Evolutionary conservation across 768 basidiomycete genomes (phyloP), one percentile per base, ranked within the genome.

Genomic region (Rhodotorula kratochvilovae): DNA sequence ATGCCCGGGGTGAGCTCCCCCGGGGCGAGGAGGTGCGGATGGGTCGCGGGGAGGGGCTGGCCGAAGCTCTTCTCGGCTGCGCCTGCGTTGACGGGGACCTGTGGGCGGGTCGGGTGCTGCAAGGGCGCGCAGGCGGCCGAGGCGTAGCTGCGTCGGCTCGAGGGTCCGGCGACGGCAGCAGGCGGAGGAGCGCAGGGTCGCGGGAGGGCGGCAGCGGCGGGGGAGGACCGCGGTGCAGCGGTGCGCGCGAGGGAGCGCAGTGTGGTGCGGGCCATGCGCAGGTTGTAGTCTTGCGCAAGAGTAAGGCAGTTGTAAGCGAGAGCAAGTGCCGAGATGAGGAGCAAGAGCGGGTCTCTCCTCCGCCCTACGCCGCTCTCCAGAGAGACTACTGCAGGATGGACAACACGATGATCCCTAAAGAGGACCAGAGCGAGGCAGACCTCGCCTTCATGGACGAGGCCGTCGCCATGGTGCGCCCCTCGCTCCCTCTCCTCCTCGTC

Each of bases 1-100:
- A 97, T 91, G 39, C 92, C 92, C 2, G 90, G 89, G 0, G 92
- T 95, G 36, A 92, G 82, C 68, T 96, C 90, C 67, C 86, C 82
- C 2, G 83, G 80, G 64, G 81, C 78, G 51, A 92, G 85, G 39
- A 96, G 85, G 80, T 95, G 91, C 1, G 92, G 89, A 79, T 96
- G 93, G 1, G 90, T 90, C 31, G 83, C 81, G 29, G 84, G 85
- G 19, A 88, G 82, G 0, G 93, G 91, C 79, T 95, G 93, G 1
- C 92, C 92, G 76, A 86, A 90, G 43, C 81, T 80, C 25, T 65
- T 54, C 15, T 35, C 23, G 6, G 62, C 31, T 2, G 35, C 13
- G 36, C 45, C 48, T 5, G 19, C 2, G 15, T 25, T 7, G 27
- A 50, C 58, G 5, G n/a, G 39, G 6, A 13, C n/a, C 1, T 36